These are phyloP conservation scores for Lasiodiplodia hormozganensis DNA, from an alignment of 2,329 filamentous ascomycete genomes.

Conservation along the genomic window DNA sequence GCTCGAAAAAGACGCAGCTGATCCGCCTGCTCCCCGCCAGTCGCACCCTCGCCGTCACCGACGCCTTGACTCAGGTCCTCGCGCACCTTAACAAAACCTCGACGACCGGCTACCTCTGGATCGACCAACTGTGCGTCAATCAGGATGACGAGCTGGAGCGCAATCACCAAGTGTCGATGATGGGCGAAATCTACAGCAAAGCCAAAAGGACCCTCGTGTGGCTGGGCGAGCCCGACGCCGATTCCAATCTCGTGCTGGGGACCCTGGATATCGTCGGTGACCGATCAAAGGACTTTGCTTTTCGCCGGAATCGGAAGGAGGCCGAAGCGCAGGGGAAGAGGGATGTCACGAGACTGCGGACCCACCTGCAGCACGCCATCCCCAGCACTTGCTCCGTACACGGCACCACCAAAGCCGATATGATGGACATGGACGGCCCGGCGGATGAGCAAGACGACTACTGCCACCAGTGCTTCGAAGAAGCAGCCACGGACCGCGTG, in stretches of 20 bases:
- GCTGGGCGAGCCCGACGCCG: conserved; percentile 32
- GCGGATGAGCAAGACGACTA: not conserved
- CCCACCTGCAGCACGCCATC: not conserved
- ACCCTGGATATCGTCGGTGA: conserved; percentile 25
- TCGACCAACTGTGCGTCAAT: conserved; percentile 32
- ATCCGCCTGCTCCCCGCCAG: conserved; percentile 17
- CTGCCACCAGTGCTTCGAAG: not conserved
- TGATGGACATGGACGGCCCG: not conserved
- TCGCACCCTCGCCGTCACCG: conserved; percentile 26
- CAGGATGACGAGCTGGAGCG: conserved; percentile 30
- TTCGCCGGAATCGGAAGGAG: conserved; percentile 6
- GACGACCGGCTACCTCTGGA: conserved; percentile 29
- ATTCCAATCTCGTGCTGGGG: conserved; percentile 28
- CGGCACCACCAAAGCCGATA: not conserved
- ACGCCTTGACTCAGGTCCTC: conserved; percentile 5
- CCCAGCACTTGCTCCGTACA: not conserved
- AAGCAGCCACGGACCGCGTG: not conserved
- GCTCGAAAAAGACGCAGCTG: conserved; percentile 20
- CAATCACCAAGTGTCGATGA: conserved; percentile 25
- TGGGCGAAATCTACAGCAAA: conserved; percentile 27
- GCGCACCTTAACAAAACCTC: conserved; percentile 26
- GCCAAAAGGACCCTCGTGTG: conserved; percentile 24
- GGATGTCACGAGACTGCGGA: not conserved
- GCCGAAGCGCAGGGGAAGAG: not conserved
- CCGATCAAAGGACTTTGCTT: not conserved